A percentile compares a stretch with the other conserved stretches of the same genome.
Evolutionary conservation across 495 filamentous ascomycete species (phyloP).

Genomic region (Aspergillus affinis): DNA sequence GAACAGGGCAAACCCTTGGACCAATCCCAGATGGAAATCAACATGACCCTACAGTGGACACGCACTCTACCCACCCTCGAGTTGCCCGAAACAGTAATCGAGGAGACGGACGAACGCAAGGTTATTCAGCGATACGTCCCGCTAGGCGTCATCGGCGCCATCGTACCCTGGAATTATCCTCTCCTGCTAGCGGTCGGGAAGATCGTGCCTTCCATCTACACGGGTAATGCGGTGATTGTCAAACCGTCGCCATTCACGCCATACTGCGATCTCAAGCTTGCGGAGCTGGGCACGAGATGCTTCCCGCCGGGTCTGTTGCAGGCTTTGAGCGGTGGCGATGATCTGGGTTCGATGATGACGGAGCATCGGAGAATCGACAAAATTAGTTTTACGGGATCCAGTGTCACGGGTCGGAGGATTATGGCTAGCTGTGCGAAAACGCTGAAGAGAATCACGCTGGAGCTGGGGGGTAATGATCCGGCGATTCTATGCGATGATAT

Average conservation of each 20-base stretch:
- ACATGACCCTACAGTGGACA: slow-evolving; percentile 25
- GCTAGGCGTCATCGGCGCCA: slow-evolving; percentile 57
- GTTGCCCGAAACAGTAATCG: slow-evolving; percentile 32
- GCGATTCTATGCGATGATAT: slow-evolving; percentile 61
- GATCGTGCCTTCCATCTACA: slow-evolving; percentile 54
- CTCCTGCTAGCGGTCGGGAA: slow-evolving; percentile 58
- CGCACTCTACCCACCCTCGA: slow-evolving; percentile 22
- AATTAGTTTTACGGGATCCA: slow-evolving; percentile 70
- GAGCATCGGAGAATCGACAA: slow-evolving; percentile 62
- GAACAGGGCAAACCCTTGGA: slow-evolving; percentile 58
- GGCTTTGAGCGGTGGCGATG: slow-evolving; percentile 63
- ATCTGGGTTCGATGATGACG: slow-evolving; percentile 59
- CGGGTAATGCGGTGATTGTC: slow-evolving; percentile 59
- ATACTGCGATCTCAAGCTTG: slow-evolving; percentile 64
- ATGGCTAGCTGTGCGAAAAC: slow-evolving; percentile 60
- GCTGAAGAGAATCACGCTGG: slow-evolving; percentile 60
- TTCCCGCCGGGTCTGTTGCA: slow-evolving; percentile 69
- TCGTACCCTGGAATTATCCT: slow-evolving; percentile 65
- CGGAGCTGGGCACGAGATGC: slow-evolving; percentile 57
- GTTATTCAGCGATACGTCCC: slow-evolving; percentile 55
- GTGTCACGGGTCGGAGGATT: slow-evolving; percentile 61
- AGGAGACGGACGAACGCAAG: slow-evolving; percentile 48
- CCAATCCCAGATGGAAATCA: slow-evolving; percentile 28
- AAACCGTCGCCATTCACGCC: slow-evolving; percentile 68
- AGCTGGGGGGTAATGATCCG: slow-evolving; percentile 65